Evolutionary conservation across 2,329 filamentous ascomycete genomes (phyloP).

Genomic region (Clonostachys sp.): DNA sequence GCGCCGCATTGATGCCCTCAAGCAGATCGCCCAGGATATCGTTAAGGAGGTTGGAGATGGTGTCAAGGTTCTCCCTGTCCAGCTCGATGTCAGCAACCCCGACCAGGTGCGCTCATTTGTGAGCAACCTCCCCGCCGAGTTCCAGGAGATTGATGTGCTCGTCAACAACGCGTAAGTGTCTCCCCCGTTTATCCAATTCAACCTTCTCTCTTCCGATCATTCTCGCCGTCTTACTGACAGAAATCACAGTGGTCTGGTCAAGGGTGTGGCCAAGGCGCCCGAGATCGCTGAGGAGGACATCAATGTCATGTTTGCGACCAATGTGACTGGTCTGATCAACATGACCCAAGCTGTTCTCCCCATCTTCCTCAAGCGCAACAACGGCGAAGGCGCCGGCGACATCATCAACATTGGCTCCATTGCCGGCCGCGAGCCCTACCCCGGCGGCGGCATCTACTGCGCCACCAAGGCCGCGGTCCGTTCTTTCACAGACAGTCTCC

Average conservation of each 20-base stretch:
- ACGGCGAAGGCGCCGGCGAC: conserved; percentile 72
- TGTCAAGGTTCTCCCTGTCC: conserved; percentile 76
- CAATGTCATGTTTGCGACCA: conserved; percentile 83
- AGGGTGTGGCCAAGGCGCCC: conserved; percentile 80
- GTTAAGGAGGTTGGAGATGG: conserved; percentile 71
- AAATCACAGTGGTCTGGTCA: conserved; percentile 70
- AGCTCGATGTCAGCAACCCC: conserved; percentile 81
- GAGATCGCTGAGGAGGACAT: conserved; percentile 83
- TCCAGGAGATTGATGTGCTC: conserved; percentile 77
- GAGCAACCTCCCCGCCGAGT: conserved; percentile 69
- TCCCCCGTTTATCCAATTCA: neutral
- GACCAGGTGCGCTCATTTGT: conserved; percentile 73
- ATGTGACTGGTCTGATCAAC: conserved; percentile 91
- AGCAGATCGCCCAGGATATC: conserved; percentile 74
- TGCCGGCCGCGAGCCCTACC: conserved; percentile 80
- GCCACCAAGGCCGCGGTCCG: conserved; percentile 89
- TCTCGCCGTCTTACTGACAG: too few relatives aligned
- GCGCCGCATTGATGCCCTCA: conserved; percentile 74
- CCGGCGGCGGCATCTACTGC: conserved; percentile 87
- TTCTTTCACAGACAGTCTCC: conserved; percentile 76
- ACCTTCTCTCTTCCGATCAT: neutral
- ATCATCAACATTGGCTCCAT: conserved; percentile 94
- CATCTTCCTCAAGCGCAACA: conserved; percentile 70
- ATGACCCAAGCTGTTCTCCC: conserved; percentile 90
- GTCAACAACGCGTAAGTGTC: conserved; percentile 91